Conservation (phyloP, 148 eudicot genomes). For the Nyssa sinensis region DNA sequence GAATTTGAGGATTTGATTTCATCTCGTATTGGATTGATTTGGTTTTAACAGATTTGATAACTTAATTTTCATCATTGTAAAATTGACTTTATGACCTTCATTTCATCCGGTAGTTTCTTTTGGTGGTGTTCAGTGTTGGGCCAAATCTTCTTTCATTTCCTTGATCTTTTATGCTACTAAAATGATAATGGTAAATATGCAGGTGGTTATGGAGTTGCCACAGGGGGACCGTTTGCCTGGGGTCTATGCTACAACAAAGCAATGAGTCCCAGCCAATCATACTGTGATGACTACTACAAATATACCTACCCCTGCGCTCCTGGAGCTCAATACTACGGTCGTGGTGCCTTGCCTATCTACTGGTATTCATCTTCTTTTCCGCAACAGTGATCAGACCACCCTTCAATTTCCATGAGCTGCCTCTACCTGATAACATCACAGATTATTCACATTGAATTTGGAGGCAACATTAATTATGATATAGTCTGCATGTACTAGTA, state of each 20-base stretch:
- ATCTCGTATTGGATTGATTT: background rate
- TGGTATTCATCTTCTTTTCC: constrained; percentile 48
- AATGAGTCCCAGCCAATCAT: constrained; percentile 90
- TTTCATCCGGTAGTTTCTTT: background rate
- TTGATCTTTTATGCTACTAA: background rate
- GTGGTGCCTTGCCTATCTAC: constrained; percentile 89
- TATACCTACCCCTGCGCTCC: constrained; percentile 84
- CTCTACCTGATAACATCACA: background rate
- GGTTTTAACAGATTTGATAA: background rate
- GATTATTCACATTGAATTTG: background rate
- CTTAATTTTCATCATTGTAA: background rate
- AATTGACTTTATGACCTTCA: background rate
- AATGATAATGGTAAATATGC: constrained; percentile 17
- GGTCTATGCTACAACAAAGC: constrained; percentile 95
- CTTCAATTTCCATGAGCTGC: background rate
- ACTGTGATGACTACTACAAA: constrained; percentile 81
- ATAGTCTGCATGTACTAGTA: background rate
- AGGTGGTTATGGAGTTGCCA: constrained; percentile 97
- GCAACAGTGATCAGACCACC: background rate
- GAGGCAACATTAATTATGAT: background rate
- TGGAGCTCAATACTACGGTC: constrained; percentile 86
- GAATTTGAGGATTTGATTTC: background rate
- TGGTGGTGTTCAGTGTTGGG: background rate
- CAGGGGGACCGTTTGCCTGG: constrained; percentile 94
- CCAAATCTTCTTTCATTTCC: background rate